A percentile compares a stretch with the other conserved stretches of the same genome.
Conservation (phyloP, 2,329 filamentous ascomycete species). For the Alternaria sp. region DNA sequence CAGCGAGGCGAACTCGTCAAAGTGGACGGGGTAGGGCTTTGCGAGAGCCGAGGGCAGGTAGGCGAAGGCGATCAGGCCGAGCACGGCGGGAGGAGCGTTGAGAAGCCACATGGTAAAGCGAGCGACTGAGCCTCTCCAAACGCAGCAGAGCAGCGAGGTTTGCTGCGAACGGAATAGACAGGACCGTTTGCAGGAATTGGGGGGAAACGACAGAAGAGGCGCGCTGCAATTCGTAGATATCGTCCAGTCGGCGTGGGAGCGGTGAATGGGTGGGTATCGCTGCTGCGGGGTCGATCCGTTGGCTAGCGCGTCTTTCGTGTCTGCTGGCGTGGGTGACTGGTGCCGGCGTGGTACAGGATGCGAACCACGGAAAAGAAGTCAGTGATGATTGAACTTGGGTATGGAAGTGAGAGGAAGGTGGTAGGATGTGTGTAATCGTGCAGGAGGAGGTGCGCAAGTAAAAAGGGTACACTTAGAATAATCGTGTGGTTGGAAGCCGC, state of each 20-base stretch:
- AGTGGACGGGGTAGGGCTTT: conserved; percentile 40
- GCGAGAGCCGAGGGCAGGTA: conserved; percentile 62
- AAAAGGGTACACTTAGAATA: conserved; percentile 42
- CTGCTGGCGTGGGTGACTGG: conserved; percentile 6
- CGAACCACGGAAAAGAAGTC: conserved; percentile 11
- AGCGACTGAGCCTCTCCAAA: conserved; percentile 12
- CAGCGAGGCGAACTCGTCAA: conserved; percentile 32
- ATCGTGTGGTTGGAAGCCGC: conserved; percentile 33
- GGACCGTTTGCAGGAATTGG: conserved; percentile 10
- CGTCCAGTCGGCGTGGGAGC: conserved; percentile 9
- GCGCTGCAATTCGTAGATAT: conserved; percentile 7
- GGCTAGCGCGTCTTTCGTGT: conserved; percentile 18
- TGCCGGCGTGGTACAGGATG: not conserved
- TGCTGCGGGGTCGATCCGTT: conserved; percentile 22
- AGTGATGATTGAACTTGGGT: conserved; percentile 6
- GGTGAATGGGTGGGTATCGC: conserved; percentile 19
- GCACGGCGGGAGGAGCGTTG: conserved; percentile 74
- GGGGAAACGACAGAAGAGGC: not conserved
- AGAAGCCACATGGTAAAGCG: conserved; percentile 35
- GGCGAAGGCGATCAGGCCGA: conserved; percentile 47
- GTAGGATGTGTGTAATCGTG: conserved; percentile 18
- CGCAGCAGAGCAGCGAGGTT: conserved; percentile 1
- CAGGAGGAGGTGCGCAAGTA: conserved; percentile 27
- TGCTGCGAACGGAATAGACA: conserved; percentile 11
- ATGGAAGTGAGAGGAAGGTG: not conserved